These are phyloP conservation scores for Gloeopeniophorella convolvens DNA, from an alignment of 768 basidiomycete genomes.

Conservation along the genomic window DNA sequence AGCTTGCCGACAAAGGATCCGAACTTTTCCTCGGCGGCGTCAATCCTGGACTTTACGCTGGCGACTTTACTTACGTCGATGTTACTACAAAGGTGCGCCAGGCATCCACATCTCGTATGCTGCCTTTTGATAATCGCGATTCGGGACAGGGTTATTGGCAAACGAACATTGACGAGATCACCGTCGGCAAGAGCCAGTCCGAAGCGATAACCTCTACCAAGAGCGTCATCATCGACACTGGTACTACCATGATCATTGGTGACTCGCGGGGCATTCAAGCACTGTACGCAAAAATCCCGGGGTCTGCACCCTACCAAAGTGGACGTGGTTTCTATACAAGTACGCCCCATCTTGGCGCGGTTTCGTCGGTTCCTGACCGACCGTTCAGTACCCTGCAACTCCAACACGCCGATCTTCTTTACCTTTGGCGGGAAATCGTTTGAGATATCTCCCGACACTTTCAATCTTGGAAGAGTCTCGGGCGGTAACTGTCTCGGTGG, in stretches of 20 bases:
- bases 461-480: not conserved
- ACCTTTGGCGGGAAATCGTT: not conserved
- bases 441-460: not conserved
- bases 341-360: not conserved
- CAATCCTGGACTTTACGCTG: not conserved
- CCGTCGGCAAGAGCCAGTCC: not conserved
- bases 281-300: conserved; percentile 17
- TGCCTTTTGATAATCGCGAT: not conserved
- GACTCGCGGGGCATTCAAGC: conserved; percentile 2
- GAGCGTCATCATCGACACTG: conserved; percentile 24
- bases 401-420: not conserved
- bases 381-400: not conserved
- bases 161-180: conserved; percentile 5
- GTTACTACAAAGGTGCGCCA: not conserved
- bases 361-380: not conserved
- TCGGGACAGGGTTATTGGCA: conserved; percentile 18
- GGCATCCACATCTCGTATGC: not conserved
- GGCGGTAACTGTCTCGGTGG: not conserved
- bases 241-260: conserved; percentile 22
- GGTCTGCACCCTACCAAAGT: conserved; percentile 5
- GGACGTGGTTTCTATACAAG: not conserved
- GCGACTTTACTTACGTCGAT: not conserved
- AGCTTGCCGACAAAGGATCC: conserved; percentile 32
- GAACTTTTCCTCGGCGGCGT: not conserved
- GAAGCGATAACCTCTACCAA: not conserved